These are phyloP conservation scores for Delitschia confertaspora DNA, from an alignment of 495 filamentous ascomycete genomes.

Conservation along the genomic window DNA sequence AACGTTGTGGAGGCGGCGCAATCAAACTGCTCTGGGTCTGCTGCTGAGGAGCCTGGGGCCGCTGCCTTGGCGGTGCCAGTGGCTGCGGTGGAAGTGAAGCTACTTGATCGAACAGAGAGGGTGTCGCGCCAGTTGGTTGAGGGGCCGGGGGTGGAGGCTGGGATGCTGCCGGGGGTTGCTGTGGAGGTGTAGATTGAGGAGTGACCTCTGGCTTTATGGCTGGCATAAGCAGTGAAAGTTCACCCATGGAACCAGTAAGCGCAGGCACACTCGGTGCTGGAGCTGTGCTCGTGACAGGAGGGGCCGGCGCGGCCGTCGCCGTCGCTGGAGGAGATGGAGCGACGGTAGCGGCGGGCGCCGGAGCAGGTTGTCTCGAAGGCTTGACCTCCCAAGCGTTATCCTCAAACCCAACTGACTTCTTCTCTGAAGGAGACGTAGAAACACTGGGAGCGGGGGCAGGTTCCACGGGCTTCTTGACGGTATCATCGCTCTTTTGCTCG, in stretches of 20 bases:
- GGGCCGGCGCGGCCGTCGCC: slow-evolving; percentile 66
- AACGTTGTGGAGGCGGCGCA: slow-evolving; percentile 73
- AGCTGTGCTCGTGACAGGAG: slow-evolving; percentile 41
- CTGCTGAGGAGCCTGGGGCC: slow-evolving; percentile 62
- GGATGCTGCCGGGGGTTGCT: slow-evolving; percentile 32
- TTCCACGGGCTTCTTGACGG: slow-evolving; percentile 39
- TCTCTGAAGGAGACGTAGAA: slow-evolving; percentile 39
- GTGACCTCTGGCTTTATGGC: slow-evolving; percentile 12
- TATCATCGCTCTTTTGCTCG: slow-evolving; percentile 48
- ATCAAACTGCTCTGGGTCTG: slow-evolving; percentile 57
- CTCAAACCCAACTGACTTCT: slow-evolving; percentile 63
- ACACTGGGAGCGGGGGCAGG: slow-evolving; percentile 43
- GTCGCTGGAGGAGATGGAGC: slow-evolving; percentile 43
- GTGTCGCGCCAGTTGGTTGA: slow-evolving; percentile 27
- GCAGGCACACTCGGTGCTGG: slow-evolving; percentile 24
- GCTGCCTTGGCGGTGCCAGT: slow-evolving; percentile 47
- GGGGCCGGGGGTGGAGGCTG: slow-evolving; percentile 27
- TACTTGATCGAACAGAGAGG: slow-evolving; percentile 26
- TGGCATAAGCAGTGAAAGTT: slow-evolving; percentile 21
- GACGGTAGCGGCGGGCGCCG: slow-evolving; percentile 32
- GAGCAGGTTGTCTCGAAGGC: slow-evolving; percentile 58
- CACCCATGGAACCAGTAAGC: slow-evolving; percentile 20
- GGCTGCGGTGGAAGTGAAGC: slow-evolving; percentile 36
- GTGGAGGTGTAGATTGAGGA: slow-evolving; percentile 8
- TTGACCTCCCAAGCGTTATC: slow-evolving; percentile 98